A percentile compares a stretch with the other conserved stretches of the same genome.
These are phyloP conservation scores for Fonsecaea pugnacius DNA, from an alignment of 2,329 filamentous ascomycete genomes.

Conservation along the genomic window DNA sequence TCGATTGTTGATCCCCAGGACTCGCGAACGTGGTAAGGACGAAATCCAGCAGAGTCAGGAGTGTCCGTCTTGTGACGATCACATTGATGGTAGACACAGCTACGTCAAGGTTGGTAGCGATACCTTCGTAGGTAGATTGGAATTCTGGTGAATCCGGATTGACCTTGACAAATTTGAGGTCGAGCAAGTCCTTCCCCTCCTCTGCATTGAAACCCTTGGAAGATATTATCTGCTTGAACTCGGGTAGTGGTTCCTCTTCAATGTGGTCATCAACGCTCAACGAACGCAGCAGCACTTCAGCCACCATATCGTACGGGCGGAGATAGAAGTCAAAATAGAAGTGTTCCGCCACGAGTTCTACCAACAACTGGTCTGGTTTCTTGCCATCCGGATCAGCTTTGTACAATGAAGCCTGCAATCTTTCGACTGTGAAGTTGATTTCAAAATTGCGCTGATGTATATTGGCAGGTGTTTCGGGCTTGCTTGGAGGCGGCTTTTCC, in stretches of 20 bases:
- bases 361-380: slow-evolving; percentile 78
- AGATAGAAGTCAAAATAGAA: slow-evolving; percentile 89
- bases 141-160: slow-evolving; percentile 93
- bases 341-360: slow-evolving; percentile 86
- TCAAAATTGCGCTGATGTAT: slow-evolving; percentile 91
- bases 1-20: slow-evolving; percentile 49
- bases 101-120: slow-evolving; percentile 90
- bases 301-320: slow-evolving; percentile 87
- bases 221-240: slow-evolving; percentile 98
- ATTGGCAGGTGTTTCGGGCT: slow-evolving; percentile 58
- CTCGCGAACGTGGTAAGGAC: slow-evolving; percentile 87
- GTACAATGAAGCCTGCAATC: slow-evolving; percentile 89
- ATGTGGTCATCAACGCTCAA: slow-evolving; percentile 94
- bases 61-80: slow-evolving; percentile 87
- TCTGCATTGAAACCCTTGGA: slow-evolving; percentile 75
- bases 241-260: slow-evolving; percentile 77
- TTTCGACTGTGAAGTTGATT: slow-evolving; percentile 94
- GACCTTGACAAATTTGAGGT: slow-evolving; percentile 86
- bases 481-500: slow-evolving; percentile 68
- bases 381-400: slow-evolving; percentile 76
- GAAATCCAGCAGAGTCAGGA: slow-evolving; percentile 92
- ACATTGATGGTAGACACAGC: slow-evolving; percentile 94
- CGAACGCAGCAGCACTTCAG: slow-evolving; percentile 84
- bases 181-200: slow-evolving; percentile 78
- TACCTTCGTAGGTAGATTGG: slow-evolving; percentile 84